Evolutionary conservation across 148 eudicot species (phyloP).

Genomic region (Cornus kousa): DNA sequence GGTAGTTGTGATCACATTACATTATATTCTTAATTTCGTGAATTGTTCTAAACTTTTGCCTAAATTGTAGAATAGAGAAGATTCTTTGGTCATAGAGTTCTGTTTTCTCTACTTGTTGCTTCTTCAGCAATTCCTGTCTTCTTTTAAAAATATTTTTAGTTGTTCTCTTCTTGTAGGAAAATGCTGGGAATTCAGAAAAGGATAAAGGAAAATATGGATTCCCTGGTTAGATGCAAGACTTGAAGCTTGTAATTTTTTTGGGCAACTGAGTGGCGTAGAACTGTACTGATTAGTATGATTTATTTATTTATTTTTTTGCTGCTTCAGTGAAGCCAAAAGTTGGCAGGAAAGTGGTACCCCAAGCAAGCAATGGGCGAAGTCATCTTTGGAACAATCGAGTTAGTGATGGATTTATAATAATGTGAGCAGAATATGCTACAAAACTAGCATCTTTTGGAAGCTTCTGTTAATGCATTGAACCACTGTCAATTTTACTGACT

Average conservation of each 20-base stretch:
- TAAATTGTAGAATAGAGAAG: not conserved
- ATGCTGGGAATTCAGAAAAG: constrained; percentile 31
- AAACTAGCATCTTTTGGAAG: not conserved
- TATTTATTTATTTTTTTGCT: not conserved
- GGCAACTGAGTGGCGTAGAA: not conserved
- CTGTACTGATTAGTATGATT: not conserved
- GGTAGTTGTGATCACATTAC: constrained; percentile 31
- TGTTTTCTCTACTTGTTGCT: constrained; percentile 9
- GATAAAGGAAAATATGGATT: constrained; percentile 39
- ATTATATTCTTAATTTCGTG: not conserved
- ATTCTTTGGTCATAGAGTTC: not conserved
- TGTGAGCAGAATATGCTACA: constrained; percentile 37
- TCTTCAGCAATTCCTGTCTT: constrained; percentile 1
- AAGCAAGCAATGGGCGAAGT: constrained; percentile 42
- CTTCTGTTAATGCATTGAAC: constrained; percentile 4
- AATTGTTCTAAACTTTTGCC: not conserved
- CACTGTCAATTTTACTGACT: not conserved
- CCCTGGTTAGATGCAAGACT: constrained; percentile 48
- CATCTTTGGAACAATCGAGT: constrained; percentile 48
- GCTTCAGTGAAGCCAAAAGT: constrained; percentile 56
- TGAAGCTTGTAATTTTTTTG: not conserved
- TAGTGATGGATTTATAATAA: constrained; percentile 39
- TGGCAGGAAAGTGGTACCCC: constrained; percentile 34
- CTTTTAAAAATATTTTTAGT: not conserved
- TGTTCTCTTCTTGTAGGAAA: constrained; percentile 39